Evolutionary conservation across 345 rosid genomes (phyloP), one percentile per base, ranked within the genome.

Genomic region (Turritis glabra): DNA sequence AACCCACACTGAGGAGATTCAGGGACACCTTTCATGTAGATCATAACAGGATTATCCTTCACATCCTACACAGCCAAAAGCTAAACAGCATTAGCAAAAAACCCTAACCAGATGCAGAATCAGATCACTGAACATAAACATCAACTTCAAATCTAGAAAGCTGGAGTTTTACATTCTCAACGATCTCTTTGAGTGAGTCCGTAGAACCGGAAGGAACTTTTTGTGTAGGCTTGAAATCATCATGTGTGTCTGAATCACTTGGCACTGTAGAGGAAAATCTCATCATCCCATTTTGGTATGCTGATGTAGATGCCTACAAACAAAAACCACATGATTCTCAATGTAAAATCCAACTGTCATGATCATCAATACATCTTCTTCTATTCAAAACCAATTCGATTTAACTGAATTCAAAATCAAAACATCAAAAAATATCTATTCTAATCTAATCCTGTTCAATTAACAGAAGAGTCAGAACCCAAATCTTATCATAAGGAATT

Each of bases 1-100:
- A 92, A 95, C 59, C 98, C 98, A 80, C 97, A 95, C 74, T 88
- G 98, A 78, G 96, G 99, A 80, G 77, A 54, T 52, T 92, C 98
- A 51, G 98, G 98, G 38, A 88, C 85, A 66, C 98, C 99, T 84
- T 95, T 92, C 97, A 92, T 95, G 84, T 89, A 95, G 30, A 95
- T 78, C 94, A 95, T 89, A 57, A 92, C 91, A 18, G 97, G 98
- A 38, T 95, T 87, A n/a, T 85, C 89, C 80, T 80, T 89, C 56
- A 95, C 94, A 88, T 95, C 99, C 98, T 95, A 74, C 29, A 69
- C 3, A 43, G 17, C 71, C 78, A 65, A 61, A 48, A 77, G 22
- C 30, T 23, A 78, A 74, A 30, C 27, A 69, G 2, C 3, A 64
- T 74, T 33, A 66, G 8, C 56, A 64, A 71, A 59, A 30, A 7